These are phyloP conservation scores for Pelargonium fulgidum DNA, from an alignment of 441 rosid species.

Conservation along the genomic window DNA sequence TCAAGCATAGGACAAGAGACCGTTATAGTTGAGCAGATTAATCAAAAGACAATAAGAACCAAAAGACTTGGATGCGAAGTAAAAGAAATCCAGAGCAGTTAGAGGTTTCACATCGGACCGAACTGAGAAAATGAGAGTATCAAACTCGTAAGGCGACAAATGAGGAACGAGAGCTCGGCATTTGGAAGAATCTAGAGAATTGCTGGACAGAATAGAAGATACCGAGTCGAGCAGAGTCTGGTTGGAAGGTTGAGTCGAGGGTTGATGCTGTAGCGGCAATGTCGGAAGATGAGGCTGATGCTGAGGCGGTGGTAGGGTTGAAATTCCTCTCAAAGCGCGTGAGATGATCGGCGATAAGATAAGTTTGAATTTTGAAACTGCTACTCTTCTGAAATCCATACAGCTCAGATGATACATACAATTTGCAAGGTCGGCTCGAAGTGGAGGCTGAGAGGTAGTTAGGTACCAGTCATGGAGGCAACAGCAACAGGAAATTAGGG, in stretches of 20 bases:
- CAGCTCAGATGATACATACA: neutral
- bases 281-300: conserved; percentile 13
- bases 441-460: neutral
- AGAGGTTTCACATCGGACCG: conserved; percentile 39
- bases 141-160: conserved; percentile 55
- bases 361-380: conserved; percentile 26
- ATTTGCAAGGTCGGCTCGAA: no score
- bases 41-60: conserved; percentile 58
- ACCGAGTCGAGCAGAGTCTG: conserved; percentile 34
- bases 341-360: conserved; percentile 22
- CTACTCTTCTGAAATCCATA: conserved; percentile 54
- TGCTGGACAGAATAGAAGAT: conserved; percentile 44
- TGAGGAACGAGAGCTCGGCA: conserved; percentile 37
- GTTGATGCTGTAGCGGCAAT: conserved; percentile 19
- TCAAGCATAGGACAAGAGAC: conserved; percentile 47
- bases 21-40: conserved; percentile 39
- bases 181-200: conserved; percentile 41
- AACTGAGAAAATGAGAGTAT: conserved; percentile 35
- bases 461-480: no score
- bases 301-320: conserved; percentile 14
- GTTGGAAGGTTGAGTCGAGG: conserved; percentile 25
- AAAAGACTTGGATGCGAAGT: conserved; percentile 44
- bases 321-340: conserved; percentile 36
- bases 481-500: no score
- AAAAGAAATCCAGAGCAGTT: conserved; percentile 54